Base-by-base conservation (phyloP, 139 green algal genomes). In the Closterium sp. region DNA sequence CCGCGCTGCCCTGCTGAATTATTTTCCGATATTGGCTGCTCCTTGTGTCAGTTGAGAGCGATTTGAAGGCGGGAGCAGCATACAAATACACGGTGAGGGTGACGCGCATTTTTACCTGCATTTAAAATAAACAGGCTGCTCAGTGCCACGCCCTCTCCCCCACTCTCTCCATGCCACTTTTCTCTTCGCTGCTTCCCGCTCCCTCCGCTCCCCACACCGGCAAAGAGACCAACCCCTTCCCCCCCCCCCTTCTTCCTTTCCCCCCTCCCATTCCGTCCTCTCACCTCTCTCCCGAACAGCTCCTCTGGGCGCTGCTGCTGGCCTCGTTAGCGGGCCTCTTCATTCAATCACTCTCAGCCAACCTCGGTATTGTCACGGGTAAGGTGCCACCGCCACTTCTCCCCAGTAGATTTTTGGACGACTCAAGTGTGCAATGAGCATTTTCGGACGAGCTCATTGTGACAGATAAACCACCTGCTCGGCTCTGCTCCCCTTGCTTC, bases 301-400 rank as follows among this genome's bases (percentile, higher is more conserved):
- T 94, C 36, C 81, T 94, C 2, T 98, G 97, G 97, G 92, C 98
- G 19, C 91, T 98, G 33, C 88, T 97, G 33, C 95, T 95, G 87
- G 96, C 94, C 31, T 98, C 96, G 0, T n/a, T 96, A 5, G 94
- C 96, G 95, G 97, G 97, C 16, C 96, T 96, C 43, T 34, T 97
- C 25, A 92, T 98, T 0, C 97, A 98, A 93, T 96, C 97, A 91
- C 94, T 98, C 33, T 94, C 96, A 0, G 96, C 96, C 7, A 97
- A 97, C 92, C 93, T 98, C 85, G 97, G 96, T 2, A 95, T 98
- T 34, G 96, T 96, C 1, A 98, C 97, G 16, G 92, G 92, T 94
- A 66, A 89, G 87, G 8, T 84, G 7, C 33, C 38, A 38, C 16
- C 31, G 55, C 55, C 88, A 30, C n/a, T 31, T 76, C 55, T 25